Percentiles rank a stretch among this genome's conserved stretches.
phyloP scores from a whole-genome alignment of 306 rosid species.

The Quercus suber region DNA sequence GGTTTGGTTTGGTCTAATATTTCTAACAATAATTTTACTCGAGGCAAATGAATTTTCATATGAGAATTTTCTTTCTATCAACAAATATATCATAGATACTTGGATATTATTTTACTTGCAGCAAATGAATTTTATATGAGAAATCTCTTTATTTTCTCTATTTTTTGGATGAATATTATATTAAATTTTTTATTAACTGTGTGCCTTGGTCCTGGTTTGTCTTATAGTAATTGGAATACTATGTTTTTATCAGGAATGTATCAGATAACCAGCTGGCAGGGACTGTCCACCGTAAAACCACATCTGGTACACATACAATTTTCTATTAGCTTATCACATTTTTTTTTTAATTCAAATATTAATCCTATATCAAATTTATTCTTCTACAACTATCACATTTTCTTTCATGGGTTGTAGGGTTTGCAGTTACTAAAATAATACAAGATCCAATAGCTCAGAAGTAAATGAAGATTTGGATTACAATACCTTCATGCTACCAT shows the following conservation, averaged over 20 bases:
- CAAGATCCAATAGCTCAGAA: conserved; percentile 22
- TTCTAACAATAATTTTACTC: too few relatives aligned
- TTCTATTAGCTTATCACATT: background rate
- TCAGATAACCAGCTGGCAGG: conserved; percentile 16
- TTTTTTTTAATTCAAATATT: too few relatives aligned
- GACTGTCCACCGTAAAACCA: background rate
- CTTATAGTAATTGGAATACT: background rate
- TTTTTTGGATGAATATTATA: background rate
- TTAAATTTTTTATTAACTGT: background rate
- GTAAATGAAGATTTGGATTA: background rate
- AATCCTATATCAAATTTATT: background rate
- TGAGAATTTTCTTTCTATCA: background rate
- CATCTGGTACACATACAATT: conserved; percentile 1
- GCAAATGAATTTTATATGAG: too few relatives aligned
- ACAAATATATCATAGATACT: too few relatives aligned
- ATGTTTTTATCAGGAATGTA: conserved; percentile 1
- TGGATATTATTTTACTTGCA: too few relatives aligned
- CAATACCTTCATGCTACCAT: too few relatives aligned
- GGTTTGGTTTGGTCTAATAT: too few relatives aligned
- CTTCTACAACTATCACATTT: too few relatives aligned
- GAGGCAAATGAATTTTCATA: too few relatives aligned
- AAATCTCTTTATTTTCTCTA: background rate
- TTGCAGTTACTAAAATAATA: conserved; percentile 17
- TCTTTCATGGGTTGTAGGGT: background rate
- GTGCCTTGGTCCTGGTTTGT: background rate